Percentiles rank a stretch among this genome's conserved stretches.
phyloP scores from a whole-genome alignment of 2,329 filamentous ascomycete genomes.

The Ampelomyces quisqualis region DNA sequence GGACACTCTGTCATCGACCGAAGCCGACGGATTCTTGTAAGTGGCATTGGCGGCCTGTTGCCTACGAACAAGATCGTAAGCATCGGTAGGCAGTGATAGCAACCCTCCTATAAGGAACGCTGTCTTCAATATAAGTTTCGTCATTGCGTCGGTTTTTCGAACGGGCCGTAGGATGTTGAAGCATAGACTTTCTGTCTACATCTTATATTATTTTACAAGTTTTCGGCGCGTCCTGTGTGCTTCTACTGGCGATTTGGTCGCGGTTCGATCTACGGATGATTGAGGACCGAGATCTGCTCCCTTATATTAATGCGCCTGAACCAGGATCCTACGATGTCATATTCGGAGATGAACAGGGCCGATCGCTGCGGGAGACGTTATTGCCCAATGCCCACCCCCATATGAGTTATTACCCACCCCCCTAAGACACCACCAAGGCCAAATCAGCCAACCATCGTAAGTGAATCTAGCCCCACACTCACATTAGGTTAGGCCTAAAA shows the following conservation, averaged over 20 bases:
- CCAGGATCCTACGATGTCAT: background rate
- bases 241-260: no score
- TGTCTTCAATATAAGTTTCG: slow-evolving; percentile 9
- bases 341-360: background rate
- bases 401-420: no score
- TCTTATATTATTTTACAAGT: slow-evolving; percentile 15
- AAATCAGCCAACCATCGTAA: no score
- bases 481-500: no score
- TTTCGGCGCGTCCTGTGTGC: no score
- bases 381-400: no score
- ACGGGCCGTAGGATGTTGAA: background rate
- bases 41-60: slow-evolving; percentile 34
- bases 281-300: no score
- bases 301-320: background rate
- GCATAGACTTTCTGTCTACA: background rate
- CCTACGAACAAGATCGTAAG: slow-evolving; percentile 31
- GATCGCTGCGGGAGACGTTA: no score
- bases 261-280: no score
- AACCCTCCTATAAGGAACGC: slow-evolving; percentile 20
- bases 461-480: no score
- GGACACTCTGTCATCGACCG: slow-evolving; percentile 63
- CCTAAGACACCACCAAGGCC: no score
- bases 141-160: slow-evolving; percentile 12
- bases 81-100: slow-evolving; percentile 15
- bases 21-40: slow-evolving; percentile 65